Percentiles rank a stretch among this genome's conserved stretches.
These are phyloP conservation scores for Arabidopsis thaliana DNA, from an alignment of 345 rosid genomes.

Conservation along the genomic window TAIR10.1 NC_003076.8:24885501-24886000, in stretches of 20 bases:
- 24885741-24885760: background rate
- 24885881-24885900: slow-evolving; percentile 40
- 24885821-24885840: background rate
- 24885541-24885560: background rate
- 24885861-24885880: slow-evolving; percentile 27
- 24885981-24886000: background rate
- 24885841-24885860: background rate
- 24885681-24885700: background rate
- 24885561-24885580: background rate
- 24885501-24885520: background rate
- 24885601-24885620: slow-evolving; percentile 2
- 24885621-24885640: background rate
- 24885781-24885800: background rate
- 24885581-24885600: slow-evolving; percentile 1
- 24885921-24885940: slow-evolving; percentile 22
- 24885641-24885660: background rate
- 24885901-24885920: slow-evolving; percentile 42
- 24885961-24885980: background rate
- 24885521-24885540: background rate
- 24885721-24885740: background rate
- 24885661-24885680: background rate
- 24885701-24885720: background rate
- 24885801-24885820: background rate
- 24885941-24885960: background rate
- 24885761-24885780: background rate